phyloP scores from a whole-genome alignment of 805 yeast genomes.

The Blastobotrys terrestris region DNA sequence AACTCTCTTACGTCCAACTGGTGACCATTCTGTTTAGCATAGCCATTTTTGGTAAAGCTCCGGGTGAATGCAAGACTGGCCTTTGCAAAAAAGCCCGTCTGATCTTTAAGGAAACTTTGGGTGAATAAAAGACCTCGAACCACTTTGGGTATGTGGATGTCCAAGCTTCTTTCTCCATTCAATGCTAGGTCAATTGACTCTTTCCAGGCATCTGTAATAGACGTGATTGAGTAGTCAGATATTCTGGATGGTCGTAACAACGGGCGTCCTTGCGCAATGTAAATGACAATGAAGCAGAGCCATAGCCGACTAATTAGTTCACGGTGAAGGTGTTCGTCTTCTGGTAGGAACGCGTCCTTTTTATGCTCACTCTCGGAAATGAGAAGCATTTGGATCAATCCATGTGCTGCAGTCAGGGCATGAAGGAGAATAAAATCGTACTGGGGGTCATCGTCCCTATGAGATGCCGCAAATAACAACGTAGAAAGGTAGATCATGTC shows the following conservation, averaged over 20 bases:
- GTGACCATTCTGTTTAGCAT: neutral
- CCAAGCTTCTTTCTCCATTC: neutral
- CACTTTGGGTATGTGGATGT: neutral
- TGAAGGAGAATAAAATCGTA: constrained; percentile 28
- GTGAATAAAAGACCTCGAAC: constrained; percentile 7
- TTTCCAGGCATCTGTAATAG: constrained; percentile 11
- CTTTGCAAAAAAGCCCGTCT: constrained; percentile 16
- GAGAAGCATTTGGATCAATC: constrained; percentile 17
- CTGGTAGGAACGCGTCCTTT: neutral
- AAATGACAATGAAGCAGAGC: neutral
- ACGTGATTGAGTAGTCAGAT: neutral
- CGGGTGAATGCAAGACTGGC: constrained; percentile 17
- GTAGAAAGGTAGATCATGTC: constrained; percentile 19
- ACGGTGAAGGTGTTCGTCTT: neutral
- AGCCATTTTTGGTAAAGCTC: neutral
- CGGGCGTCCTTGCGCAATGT: constrained; percentile 12
- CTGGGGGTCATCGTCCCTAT: constrained; percentile 17
- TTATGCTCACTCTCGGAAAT: constrained; percentile 3
- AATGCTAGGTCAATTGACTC: neutral
- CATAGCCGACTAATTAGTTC: neutral
- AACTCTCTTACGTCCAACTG: neutral
- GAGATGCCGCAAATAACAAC: constrained; percentile 21
- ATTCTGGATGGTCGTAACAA: neutral
- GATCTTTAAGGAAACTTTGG: constrained; percentile 13
- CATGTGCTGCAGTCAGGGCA: constrained; percentile 27